Evolutionary conservation across 257 asterid genomes (phyloP).

Genomic region (Cordia subcordata): DNA sequence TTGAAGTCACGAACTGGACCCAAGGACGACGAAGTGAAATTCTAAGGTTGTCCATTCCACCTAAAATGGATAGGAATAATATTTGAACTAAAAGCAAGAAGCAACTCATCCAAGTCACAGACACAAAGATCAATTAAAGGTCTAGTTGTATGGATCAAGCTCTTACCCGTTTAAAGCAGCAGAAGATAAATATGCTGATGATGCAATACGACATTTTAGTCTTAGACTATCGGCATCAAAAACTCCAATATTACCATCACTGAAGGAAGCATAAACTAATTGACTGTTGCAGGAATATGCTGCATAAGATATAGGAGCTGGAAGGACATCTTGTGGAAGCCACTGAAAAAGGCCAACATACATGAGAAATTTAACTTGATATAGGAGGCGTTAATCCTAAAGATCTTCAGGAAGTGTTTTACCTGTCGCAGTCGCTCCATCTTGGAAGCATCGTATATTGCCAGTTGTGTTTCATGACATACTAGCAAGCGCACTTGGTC

Average conservation of each 20-base stretch:
- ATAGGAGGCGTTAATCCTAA: background rate
- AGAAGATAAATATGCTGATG: constrained; percentile 61
- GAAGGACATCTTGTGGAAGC: constrained; percentile 87
- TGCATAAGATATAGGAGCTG: constrained; percentile 90
- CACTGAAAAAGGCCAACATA: constrained; percentile 45
- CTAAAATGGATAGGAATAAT: no score
- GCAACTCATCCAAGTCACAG: background rate
- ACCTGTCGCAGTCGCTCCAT: constrained; percentile 94
- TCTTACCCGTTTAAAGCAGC: constrained; percentile 49
- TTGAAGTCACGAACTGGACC: no score
- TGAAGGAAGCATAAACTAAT: constrained; percentile 79
- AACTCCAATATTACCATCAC: constrained; percentile 81
- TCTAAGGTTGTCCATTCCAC: no score
- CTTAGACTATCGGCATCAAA: constrained; percentile 86
- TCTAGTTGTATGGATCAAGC: background rate
- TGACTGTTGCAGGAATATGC: constrained; percentile 91
- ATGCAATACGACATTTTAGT: constrained; percentile 81
- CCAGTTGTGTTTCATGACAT: constrained; percentile 87
- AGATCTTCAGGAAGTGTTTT: background rate
- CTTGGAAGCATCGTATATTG: constrained; percentile 82
- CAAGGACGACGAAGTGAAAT: no score
- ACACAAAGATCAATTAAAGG: no score
- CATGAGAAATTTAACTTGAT: constrained; percentile 11
- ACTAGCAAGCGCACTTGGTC: constrained; percentile 84
- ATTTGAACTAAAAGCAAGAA: background rate